Evolutionary conservation across 495 filamentous ascomycete genomes (phyloP).

Genomic region (Bacidia gigantensis): DNA sequence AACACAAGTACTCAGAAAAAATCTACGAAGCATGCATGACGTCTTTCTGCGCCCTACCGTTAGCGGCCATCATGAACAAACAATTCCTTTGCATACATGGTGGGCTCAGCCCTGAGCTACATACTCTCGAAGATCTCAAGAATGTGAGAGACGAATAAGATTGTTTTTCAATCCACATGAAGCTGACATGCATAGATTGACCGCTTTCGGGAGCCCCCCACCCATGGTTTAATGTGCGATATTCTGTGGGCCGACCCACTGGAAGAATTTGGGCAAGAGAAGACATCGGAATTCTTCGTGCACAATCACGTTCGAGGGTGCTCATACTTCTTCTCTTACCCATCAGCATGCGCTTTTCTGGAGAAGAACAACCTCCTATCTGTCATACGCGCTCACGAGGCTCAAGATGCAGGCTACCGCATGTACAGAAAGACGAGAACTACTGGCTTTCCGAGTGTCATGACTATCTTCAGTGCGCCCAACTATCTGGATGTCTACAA

Average conservation of each 20-base stretch:
- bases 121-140: conserved; percentile 88
- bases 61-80: conserved; percentile 99
- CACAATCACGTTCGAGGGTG: conserved; percentile 98
- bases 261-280: conserved; percentile 99
- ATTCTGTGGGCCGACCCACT: conserved; percentile 97
- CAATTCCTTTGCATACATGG: conserved; percentile 98
- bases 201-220: conserved; percentile 92
- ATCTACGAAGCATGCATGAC: conserved; percentile 98
- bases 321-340: conserved; percentile 99
- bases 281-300: conserved; percentile 89
- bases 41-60: conserved; percentile 84
- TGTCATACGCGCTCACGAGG: conserved; percentile 96
- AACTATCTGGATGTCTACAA: conserved; percentile 99
- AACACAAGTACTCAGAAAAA: conserved; percentile 94
- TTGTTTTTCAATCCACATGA: neutral
- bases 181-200: conserved; percentile 54
- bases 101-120: conserved; percentile 86
- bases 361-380: conserved; percentile 98
- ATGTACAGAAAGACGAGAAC: conserved; percentile 99
- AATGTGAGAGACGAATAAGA: conserved; percentile 38
- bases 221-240: conserved; percentile 96
- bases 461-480: conserved; percentile 98
- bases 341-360: conserved; percentile 91
- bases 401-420: conserved; percentile 94
- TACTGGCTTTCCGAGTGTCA: conserved; percentile 95